Conservation (phyloP, 2,329 filamentous ascomycete genomes). For the Trichoderma simmonsii region DNA sequence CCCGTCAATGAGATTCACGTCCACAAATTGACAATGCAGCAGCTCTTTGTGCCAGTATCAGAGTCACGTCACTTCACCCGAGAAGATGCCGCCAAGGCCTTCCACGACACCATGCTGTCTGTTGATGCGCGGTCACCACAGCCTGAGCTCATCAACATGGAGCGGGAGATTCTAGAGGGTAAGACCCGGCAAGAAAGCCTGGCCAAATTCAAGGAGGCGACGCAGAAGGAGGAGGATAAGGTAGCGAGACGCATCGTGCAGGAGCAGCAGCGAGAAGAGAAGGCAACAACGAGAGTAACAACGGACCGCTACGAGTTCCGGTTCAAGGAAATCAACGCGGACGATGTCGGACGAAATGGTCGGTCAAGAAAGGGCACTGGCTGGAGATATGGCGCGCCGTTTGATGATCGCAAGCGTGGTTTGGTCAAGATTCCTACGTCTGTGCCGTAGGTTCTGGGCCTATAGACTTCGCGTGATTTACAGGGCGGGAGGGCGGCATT, state of each 20-base stretch:
- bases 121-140: conserved; percentile 61
- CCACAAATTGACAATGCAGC: conserved; percentile 59
- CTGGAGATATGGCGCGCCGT: conserved; percentile 62
- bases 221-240: conserved; percentile 42
- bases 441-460: conserved; percentile 42
- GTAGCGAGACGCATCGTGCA: conserved; percentile 35
- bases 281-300: conserved; percentile 43
- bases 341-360: conserved; percentile 54
- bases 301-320: conserved; percentile 59
- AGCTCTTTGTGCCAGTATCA: conserved; percentile 62
- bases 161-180: conserved; percentile 44
- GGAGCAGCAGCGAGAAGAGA: conserved; percentile 37
- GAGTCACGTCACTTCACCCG: conserved; percentile 63
- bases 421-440: conserved; percentile 65
- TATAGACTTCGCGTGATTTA: neutral
- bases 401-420: conserved; percentile 61
- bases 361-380: conserved; percentile 52
- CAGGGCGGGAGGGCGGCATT: neutral
- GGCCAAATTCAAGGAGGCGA: conserved; percentile 40
- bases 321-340: conserved; percentile 57
- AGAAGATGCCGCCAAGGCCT: conserved; percentile 62
- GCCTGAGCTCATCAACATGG: conserved; percentile 57
- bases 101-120: conserved; percentile 57
- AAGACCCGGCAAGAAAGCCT: conserved; percentile 37
- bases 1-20: conserved; percentile 63